These are phyloP conservation scores for Tothia fuscella DNA, from an alignment of 2,329 filamentous ascomycete genomes.

Conservation along the genomic window DNA sequence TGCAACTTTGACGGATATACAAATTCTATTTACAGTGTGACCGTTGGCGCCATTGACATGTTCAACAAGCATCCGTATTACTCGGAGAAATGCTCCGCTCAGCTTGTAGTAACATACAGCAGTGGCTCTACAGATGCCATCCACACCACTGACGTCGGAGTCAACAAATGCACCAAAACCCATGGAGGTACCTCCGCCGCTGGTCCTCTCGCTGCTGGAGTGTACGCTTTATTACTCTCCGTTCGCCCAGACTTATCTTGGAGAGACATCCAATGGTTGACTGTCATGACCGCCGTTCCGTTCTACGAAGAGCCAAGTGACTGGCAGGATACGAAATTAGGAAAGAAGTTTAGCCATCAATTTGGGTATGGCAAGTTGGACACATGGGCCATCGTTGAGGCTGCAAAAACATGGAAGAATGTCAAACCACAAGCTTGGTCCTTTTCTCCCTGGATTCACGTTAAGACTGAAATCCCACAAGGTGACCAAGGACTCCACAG, in stretches of 20 bases:
- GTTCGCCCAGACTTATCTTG: conserved; percentile 78
- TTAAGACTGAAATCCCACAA: conserved; percentile 75
- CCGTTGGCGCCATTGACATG: conserved; percentile 83
- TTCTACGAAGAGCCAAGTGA: conserved; percentile 54
- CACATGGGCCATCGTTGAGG: conserved; percentile 71
- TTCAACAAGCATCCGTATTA: conserved; percentile 87
- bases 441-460: conserved; percentile 86
- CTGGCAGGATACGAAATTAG: conserved; percentile 72
- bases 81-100: conserved; percentile 89
- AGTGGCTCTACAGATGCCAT: conserved; percentile 82
- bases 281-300: conserved; percentile 71
- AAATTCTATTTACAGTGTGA: conserved; percentile 98
- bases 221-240: conserved; percentile 78
- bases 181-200: conserved; percentile 95
- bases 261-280: conserved; percentile 90
- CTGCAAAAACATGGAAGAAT: conserved; percentile 70
- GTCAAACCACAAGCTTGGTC: conserved; percentile 96
- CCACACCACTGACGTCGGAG: conserved; percentile 89
- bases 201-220: conserved; percentile 81
- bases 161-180: conserved; percentile 62
- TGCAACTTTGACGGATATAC: conserved; percentile 99
- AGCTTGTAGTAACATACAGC: conserved; percentile 92
- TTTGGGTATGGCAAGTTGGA: conserved; percentile 96
- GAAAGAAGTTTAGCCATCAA: conserved; percentile 82
- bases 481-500: conserved; percentile 68